Percentiles rank a stretch among this genome's conserved stretches.
Evolutionary conservation across 768 basidiomycete genomes (phyloP).

Genomic region (Lactarius tabidus): DNA sequence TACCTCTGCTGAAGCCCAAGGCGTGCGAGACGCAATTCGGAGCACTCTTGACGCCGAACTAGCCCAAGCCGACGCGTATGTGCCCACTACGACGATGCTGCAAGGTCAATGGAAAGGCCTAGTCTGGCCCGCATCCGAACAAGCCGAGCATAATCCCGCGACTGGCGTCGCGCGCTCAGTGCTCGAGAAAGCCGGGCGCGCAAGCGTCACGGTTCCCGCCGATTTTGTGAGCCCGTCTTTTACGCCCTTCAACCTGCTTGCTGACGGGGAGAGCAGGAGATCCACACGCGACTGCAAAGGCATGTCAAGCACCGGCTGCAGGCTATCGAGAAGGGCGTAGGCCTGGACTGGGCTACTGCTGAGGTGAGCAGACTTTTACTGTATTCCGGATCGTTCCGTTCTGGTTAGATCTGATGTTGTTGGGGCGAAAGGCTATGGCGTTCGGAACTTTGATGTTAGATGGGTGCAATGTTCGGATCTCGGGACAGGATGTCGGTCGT

Average conservation of each 20-base stretch:
- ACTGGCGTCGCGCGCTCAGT: conserved; percentile 59
- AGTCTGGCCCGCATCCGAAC: conserved; percentile 57
- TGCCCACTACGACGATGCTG: conserved; percentile 52
- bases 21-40: conserved; percentile 56
- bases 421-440: conserved; percentile 88
- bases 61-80: conserved; percentile 43
- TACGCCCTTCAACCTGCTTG: background rate
- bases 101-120: conserved; percentile 59
- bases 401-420: too few relatives aligned
- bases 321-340: conserved; percentile 61
- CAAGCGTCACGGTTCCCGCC: conserved; percentile 57
- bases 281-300: conserved; percentile 72
- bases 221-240: conserved; percentile 54
- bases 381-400: background rate
- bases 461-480: conserved; percentile 81
- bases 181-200: conserved; percentile 58
- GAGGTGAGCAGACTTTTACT: conserved; percentile 49
- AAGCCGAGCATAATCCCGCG: conserved; percentile 51
- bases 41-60: conserved; percentile 61
- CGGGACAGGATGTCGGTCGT: conserved; percentile 89
- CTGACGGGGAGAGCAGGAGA: conserved; percentile 45
- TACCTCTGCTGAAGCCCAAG: conserved; percentile 43
- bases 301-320: conserved; percentile 77
- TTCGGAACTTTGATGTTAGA: conserved; percentile 84
- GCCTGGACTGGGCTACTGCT: conserved; percentile 86